Conservation (phyloP, 2,329 filamentous ascomycete species). For the Neonectria hederae region DNA sequence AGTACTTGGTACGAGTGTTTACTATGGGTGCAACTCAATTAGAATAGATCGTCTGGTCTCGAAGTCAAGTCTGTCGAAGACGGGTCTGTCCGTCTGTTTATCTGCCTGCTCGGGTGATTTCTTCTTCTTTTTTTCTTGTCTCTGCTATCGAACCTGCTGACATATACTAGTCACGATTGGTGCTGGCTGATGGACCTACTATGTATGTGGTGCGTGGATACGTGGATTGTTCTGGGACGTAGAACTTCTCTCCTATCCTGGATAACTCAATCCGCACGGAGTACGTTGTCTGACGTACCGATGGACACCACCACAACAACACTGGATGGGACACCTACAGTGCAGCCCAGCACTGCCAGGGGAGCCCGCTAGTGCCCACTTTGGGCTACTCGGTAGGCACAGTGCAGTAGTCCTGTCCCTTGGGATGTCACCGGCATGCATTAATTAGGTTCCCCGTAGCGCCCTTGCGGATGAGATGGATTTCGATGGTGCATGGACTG, state of each 20-base stretch:
- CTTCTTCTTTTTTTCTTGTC: not conserved
- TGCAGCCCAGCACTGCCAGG: constrained; percentile 1
- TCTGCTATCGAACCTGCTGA: not conserved
- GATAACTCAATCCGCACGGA: constrained; percentile 9
- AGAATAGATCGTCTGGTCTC: not conserved
- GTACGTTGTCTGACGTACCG: not conserved
- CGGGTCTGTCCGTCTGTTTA: too few species aligned
- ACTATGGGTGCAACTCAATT: not conserved
- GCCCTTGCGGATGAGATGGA: constrained; percentile 2
- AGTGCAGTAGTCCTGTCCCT: constrained; percentile 9
- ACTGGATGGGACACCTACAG: not conserved
- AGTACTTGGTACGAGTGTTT: not conserved
- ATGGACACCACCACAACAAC: not conserved
- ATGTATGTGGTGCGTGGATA: not conserved
- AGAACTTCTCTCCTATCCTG: constrained; percentile 6
- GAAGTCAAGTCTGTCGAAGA: too few species aligned
- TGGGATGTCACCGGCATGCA: not conserved
- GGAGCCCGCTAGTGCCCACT: not conserved
- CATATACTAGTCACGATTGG: constrained; percentile 11
- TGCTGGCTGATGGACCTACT: too few species aligned
- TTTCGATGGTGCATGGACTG: constrained; percentile 8
- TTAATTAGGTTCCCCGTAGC: constrained; percentile 2
- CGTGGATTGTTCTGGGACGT: constrained; percentile 13
- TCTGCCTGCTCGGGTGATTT: not conserved
- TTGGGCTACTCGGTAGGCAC: not conserved